A percentile compares a stretch with the other conserved stretches of the same genome.
Evolutionary conservation across 139 green algal species (phyloP).

Genomic region (Pleodorina starrii): DNA sequence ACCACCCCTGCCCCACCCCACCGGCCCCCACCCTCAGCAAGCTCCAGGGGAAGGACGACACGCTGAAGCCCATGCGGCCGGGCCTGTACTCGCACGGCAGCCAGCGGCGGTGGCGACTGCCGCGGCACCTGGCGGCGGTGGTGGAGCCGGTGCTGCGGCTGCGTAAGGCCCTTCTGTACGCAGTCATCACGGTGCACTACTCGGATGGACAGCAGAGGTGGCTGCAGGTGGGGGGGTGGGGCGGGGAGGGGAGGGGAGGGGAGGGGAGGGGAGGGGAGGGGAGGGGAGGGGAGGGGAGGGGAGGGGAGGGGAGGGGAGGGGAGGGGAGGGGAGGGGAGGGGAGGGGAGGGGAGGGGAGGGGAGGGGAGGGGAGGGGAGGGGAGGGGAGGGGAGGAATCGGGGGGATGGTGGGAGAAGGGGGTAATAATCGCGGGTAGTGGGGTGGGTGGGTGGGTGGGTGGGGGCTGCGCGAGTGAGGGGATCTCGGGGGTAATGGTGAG

Average conservation of each 20-base stretch:
- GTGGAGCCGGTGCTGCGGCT: constrained; percentile 33
- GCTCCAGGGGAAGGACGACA: constrained; percentile 6
- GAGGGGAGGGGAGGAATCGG: not conserved
- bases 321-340: not conserved
- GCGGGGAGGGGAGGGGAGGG: not conserved
- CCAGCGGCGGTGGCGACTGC: not conserved
- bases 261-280: too few species aligned
- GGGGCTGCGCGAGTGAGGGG: too few species aligned
- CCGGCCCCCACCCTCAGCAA: not conserved
- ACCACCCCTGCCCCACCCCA: not conserved
- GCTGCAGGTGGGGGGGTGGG: constrained; percentile 27
- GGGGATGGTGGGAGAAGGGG: too few species aligned
- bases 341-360: not conserved
- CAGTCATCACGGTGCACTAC: constrained; percentile 40
- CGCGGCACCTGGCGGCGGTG: not conserved
- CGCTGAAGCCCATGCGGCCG: constrained; percentile 33
- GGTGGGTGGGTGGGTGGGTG: too few species aligned
- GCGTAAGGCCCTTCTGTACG: constrained; percentile 46
- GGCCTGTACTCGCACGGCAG: not conserved
- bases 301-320: too few species aligned
- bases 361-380: not conserved
- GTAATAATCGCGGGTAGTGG: too few species aligned
- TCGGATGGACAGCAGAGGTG: constrained; percentile 30
- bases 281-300: too few species aligned
- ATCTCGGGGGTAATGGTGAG: too few species aligned